These are phyloP conservation scores for Tieghemostelium lacteum DNA, from an alignment of 78 protist species.

Conservation along the genomic window DNA sequence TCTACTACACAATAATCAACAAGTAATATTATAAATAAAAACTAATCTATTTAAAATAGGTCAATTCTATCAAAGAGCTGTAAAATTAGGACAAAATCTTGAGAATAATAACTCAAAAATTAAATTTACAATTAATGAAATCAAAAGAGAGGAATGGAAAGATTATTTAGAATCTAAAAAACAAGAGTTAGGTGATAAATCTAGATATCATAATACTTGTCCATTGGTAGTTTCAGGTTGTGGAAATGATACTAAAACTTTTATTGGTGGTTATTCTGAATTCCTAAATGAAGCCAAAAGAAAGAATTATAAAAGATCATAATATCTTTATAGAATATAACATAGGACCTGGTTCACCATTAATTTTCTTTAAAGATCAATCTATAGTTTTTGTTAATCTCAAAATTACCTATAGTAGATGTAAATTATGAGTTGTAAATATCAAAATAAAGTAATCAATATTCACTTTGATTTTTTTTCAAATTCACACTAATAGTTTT, in stretches of 20 bases:
- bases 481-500: too few species aligned
- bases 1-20: background rate
- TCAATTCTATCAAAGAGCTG: conserved; percentile 65
- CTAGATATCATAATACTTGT: conserved; percentile 61
- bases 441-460: background rate
- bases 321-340: too few species aligned
- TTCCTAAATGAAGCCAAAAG: conserved; percentile 46
- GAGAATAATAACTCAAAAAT: conserved; percentile 9
- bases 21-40: background rate
- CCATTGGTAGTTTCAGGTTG: conserved; percentile 64
- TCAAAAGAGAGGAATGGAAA: conserved; percentile 44
- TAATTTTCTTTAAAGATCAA: too few species aligned
- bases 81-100: conserved; percentile 29
- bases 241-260: conserved; percentile 30
- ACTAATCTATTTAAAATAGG: conserved; percentile 8
- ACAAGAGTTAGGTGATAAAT: conserved; percentile 3
- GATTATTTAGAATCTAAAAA: conserved; percentile 15
- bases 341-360: too few species aligned
- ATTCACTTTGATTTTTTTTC: background rate
- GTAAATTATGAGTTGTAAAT: too few species aligned
- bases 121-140: background rate
- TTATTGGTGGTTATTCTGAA: conserved; percentile 70
- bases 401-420: too few species aligned
- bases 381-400: too few species aligned
- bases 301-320: background rate